Percentiles rank a stretch among this genome's conserved stretches.
Evolutionary conservation across 2,329 filamentous ascomycete genomes (phyloP).

Genomic region (Thelonectria olida): DNA sequence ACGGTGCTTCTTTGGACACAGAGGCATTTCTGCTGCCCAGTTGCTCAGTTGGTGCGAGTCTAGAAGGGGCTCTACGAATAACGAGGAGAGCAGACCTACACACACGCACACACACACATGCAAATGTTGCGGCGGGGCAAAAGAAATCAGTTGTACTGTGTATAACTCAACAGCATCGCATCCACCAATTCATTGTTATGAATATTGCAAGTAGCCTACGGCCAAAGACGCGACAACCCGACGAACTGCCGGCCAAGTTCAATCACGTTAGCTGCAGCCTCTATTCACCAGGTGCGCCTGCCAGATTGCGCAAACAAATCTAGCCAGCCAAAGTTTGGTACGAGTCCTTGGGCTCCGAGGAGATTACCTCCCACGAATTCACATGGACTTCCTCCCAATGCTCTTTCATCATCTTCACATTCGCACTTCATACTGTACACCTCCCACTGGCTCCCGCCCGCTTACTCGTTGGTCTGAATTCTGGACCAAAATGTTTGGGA

Average conservation of each 20-base stretch:
- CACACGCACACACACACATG: not conserved
- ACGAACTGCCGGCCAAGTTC: not conserved
- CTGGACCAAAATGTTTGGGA: conserved; percentile 9
- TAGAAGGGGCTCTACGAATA: not conserved
- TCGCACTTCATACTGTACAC: conserved; percentile 3
- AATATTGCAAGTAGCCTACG: not conserved
- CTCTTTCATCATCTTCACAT: not conserved
- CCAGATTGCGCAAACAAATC: not conserved
- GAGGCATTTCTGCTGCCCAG: conserved; percentile 9
- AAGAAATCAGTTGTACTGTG: too few species aligned
- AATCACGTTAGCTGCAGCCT: not conserved
- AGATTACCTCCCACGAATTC: not conserved
- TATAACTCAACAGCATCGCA: too few species aligned
- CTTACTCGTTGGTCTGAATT: conserved; percentile 14
- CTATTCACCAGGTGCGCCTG: not conserved
- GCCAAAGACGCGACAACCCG: not conserved
- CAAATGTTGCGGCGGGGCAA: not conserved
- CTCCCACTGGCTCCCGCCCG: not conserved
- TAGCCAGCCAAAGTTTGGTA: not conserved
- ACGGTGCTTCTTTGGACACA: conserved; percentile 36
- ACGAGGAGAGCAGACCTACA: not conserved
- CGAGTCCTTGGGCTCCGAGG: not conserved
- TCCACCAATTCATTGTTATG: not conserved
- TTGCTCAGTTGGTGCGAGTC: not conserved
- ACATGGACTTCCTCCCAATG: not conserved